Evolutionary conservation across 805 yeast genomes (phyloP).

Genomic region (Millerozyma acaciae): DNA sequence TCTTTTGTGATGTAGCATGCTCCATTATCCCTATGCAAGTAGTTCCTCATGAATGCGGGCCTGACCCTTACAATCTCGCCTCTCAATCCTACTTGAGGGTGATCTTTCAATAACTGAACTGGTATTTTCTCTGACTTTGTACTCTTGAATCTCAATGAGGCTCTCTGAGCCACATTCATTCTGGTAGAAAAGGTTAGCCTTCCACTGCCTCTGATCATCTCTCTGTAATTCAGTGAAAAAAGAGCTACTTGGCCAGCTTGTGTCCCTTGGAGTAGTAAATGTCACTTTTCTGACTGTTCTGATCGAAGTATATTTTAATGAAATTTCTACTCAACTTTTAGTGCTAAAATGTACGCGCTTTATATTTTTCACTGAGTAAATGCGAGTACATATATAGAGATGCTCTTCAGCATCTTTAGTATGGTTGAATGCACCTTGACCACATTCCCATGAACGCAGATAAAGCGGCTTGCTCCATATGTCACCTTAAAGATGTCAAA

Average conservation of each 20-base stretch:
- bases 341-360: slow-evolving; percentile 3
- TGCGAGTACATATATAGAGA: neutral
- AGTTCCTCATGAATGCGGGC: slow-evolving; percentile 81
- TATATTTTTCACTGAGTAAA: no score
- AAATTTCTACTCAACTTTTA: slow-evolving; percentile 4
- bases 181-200: no score
- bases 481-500: slow-evolving; percentile 40
- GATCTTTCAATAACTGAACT: slow-evolving; percentile 73
- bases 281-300: no score
- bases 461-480: slow-evolving; percentile 25
- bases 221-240: no score
- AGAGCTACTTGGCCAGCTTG: no score
- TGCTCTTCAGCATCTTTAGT: neutral
- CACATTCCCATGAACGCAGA: slow-evolving; percentile 3
- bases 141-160: neutral
- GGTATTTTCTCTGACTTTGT: slow-evolving; percentile 40
- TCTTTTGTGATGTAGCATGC: slow-evolving; percentile 59
- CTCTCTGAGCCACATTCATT: no score
- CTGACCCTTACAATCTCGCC: slow-evolving; percentile 76
- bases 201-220: no score
- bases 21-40: slow-evolving; percentile 63
- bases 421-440: neutral
- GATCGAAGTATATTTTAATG: no score
- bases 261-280: no score
- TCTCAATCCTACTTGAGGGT: slow-evolving; percentile 55